A percentile compares a stretch with the other conserved stretches of the same genome.
Evolutionary conservation across 2,329 filamentous ascomycete species (phyloP).

Genomic region (Raffaelea ambrosiae): DNA sequence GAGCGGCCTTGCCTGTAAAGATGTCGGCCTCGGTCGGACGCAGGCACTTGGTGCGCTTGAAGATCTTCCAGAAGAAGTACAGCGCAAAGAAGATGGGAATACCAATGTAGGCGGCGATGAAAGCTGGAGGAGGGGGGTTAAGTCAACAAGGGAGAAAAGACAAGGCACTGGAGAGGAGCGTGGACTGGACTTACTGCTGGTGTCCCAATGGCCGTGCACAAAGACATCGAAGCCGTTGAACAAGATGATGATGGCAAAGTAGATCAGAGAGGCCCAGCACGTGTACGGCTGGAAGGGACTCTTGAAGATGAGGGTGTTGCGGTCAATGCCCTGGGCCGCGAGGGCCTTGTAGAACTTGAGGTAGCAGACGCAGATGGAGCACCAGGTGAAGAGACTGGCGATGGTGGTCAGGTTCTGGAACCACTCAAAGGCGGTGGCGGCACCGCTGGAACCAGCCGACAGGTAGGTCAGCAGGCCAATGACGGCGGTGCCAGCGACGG

Average conservation of each 20-base stretch:
- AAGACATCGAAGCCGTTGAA: slow-evolving; percentile 69
- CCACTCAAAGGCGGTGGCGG: slow-evolving; percentile 29
- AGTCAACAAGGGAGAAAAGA: background rate
- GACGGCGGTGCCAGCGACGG: slow-evolving; percentile 34
- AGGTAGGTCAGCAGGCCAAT: slow-evolving; percentile 63
- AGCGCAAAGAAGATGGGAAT: slow-evolving; percentile 52
- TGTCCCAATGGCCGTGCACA: slow-evolving; percentile 37
- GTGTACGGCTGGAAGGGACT: slow-evolving; percentile 59
- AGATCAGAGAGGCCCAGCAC: slow-evolving; percentile 53
- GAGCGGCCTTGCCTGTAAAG: slow-evolving; percentile 50
- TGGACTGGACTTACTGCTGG: slow-evolving; percentile 5
- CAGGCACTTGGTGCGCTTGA: slow-evolving; percentile 28
- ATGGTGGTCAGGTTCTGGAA: slow-evolving; percentile 43
- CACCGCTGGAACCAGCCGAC: slow-evolving; percentile 54
- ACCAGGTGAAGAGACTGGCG: slow-evolving; percentile 61
- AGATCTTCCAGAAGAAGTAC: slow-evolving; percentile 53
- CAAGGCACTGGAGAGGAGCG: too few relatives aligned
- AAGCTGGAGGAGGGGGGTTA: slow-evolving; percentile 65
- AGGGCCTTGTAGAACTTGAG: slow-evolving; percentile 61
- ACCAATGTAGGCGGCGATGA: slow-evolving; percentile 57
- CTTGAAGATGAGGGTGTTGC: slow-evolving; percentile 57
- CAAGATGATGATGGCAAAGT: slow-evolving; percentile 61
- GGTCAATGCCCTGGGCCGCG: slow-evolving; percentile 53
- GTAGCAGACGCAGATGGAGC: slow-evolving; percentile 59
- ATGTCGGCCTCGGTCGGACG: slow-evolving; percentile 45